phyloP scores from a whole-genome alignment of 805 yeast species.

The Candida ipomoeae region DNA sequence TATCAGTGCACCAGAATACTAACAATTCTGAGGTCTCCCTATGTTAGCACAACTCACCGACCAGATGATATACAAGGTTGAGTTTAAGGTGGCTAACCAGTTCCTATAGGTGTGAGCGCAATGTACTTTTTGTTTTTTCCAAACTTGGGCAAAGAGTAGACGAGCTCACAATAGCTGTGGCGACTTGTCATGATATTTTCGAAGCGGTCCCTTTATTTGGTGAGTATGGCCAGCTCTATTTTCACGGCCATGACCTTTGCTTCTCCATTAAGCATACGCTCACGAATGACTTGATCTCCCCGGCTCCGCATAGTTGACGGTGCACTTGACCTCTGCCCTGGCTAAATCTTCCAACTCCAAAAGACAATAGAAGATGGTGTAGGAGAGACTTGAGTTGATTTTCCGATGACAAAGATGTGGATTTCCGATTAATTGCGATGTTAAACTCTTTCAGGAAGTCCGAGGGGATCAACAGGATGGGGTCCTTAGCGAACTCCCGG shows the following conservation, averaged over 20 bases:
- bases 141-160: slow-evolving; percentile 26
- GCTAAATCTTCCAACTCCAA: slow-evolving; percentile 17
- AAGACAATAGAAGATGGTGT: slow-evolving; percentile 14
- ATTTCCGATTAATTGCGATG: slow-evolving; percentile 12
- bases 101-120: neutral
- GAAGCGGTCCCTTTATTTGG: slow-evolving; percentile 39
- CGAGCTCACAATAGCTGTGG: slow-evolving; percentile 48
- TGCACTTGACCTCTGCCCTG: slow-evolving; percentile 10
- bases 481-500: slow-evolving; percentile 34
- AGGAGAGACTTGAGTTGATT: slow-evolving; percentile 12
- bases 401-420: slow-evolving; percentile 2
- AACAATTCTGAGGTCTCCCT: no score
- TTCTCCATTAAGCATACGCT: slow-evolving; percentile 64
- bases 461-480: slow-evolving; percentile 32
- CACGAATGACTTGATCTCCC: slow-evolving; percentile 50
- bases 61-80: no score
- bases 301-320: slow-evolving; percentile 13
- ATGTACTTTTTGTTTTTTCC: slow-evolving; percentile 9
- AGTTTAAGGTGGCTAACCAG: no score
- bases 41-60: no score
- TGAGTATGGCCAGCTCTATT: slow-evolving; percentile 41
- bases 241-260: slow-evolving; percentile 67
- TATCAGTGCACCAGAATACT: no score
- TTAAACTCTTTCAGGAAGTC: slow-evolving; percentile 27
- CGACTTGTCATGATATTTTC: slow-evolving; percentile 45